phyloP scores from a whole-genome alignment of 1,139 yeast genomes.

The Arxiozyma heterogenica region DNA sequence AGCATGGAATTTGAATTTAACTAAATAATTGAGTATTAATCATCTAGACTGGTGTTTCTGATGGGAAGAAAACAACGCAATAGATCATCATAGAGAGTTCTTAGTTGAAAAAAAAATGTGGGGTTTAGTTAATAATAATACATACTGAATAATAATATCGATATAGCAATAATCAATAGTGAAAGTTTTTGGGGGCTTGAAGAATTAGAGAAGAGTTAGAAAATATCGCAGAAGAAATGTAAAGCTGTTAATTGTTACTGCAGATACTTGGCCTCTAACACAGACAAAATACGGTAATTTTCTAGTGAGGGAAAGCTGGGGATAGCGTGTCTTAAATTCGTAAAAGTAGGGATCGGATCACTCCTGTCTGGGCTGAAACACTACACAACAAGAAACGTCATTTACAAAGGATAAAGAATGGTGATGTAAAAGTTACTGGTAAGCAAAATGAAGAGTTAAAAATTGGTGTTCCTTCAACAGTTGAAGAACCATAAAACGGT shows the following conservation, averaged over 20 bases:
- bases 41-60: background rate
- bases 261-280: background rate
- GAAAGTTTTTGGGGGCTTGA: background rate
- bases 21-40: background rate
- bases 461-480: slow-evolving; percentile 3
- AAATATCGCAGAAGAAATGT: background rate
- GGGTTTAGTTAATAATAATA: no score
- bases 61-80: background rate
- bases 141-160: background rate
- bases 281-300: background rate
- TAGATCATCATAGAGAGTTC: background rate
- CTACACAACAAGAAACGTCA: background rate
- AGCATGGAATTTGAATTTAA: background rate
- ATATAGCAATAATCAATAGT: no score
- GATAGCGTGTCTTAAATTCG: background rate
- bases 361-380: background rate
- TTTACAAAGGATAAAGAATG: background rate
- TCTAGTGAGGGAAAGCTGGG: background rate
- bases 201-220: background rate
- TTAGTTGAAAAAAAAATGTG: no score
- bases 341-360: background rate
- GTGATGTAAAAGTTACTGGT: background rate
- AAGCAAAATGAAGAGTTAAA: background rate
- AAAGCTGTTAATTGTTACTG: background rate
- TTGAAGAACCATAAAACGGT: background rate